Conservation (phyloP, 2,329 filamentous ascomycete species). For the Fusarium sp. region DNA sequence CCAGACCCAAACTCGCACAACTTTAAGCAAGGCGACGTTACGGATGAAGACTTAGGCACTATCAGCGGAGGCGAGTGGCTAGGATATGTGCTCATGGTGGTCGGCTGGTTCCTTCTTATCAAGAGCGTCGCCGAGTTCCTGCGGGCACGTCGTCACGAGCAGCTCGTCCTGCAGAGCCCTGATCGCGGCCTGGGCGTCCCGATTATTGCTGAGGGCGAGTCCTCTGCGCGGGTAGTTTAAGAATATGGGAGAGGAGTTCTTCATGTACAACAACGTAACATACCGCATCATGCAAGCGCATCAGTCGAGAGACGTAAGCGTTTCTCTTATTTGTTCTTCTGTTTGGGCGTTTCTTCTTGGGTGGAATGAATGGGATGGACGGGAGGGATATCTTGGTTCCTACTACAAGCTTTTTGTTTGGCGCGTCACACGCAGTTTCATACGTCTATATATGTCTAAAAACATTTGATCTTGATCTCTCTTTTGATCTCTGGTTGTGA, state of each 20-base stretch:
- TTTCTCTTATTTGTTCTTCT: slow-evolving; percentile 22
- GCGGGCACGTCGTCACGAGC: slow-evolving; percentile 88
- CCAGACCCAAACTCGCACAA: slow-evolving; percentile 90
- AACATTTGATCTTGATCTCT: slow-evolving; percentile 23
- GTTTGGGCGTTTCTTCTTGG: slow-evolving; percentile 35
- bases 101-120: slow-evolving; percentile 98
- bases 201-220: slow-evolving; percentile 88
- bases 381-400: slow-evolving; percentile 33
- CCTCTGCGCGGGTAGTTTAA: slow-evolving; percentile 79
- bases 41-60: slow-evolving; percentile 58
- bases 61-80: slow-evolving; percentile 87
- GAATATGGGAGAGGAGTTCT: slow-evolving; percentile 3
- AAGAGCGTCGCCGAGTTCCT: slow-evolving; percentile 93
- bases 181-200: slow-evolving; percentile 87
- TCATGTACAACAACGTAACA: slow-evolving; percentile 37
- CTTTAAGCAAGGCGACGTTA: slow-evolving; percentile 81
- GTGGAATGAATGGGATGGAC: slow-evolving; percentile 13
- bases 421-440: slow-evolving; percentile 43
- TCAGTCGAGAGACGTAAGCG: slow-evolving; percentile 33
- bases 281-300: slow-evolving; percentile 27
- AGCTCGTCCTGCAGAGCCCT: slow-evolving; percentile 91
- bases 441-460: slow-evolving; percentile 34
- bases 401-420: slow-evolving; percentile 40
- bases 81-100: slow-evolving; percentile 93
- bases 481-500: background rate